Evolutionary conservation across 306 rosid species (phyloP), one percentile per base, ranked within the genome.

Genomic region (Lablab purpureus): DNA sequence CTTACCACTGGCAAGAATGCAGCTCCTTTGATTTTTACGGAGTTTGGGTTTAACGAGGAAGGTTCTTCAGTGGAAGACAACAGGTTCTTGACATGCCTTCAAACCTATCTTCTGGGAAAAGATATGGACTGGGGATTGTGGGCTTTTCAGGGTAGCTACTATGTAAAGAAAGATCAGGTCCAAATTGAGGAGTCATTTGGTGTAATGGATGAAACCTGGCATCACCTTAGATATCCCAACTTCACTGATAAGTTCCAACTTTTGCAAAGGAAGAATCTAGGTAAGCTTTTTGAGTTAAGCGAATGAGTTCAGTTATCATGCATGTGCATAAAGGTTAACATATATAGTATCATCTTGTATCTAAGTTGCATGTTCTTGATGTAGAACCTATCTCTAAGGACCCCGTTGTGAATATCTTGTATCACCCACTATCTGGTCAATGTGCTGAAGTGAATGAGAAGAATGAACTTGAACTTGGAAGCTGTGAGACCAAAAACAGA

Each of bases 121-220:
- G 94, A 90, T 68, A 0, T 90, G 80, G 94, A 90, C 41, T 90
- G 89, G 89, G 92, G 87, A 0, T 73, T 86, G 28, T 88, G 94
- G 92, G 87, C 90, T 12, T 86, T 85, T 51, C 91, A 84, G 18
- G 88, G 91, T 17, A 41, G 71, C 18, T 90, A 90, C 73, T 84
- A 86, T 59, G 13, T 78, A 1, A 88, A 82, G 25, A 81, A 56
- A 40, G 94, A 75, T 3, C 17, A 64, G 0, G 73, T 70, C 70
- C 66, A 68, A 14, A 22, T 49, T 11, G 89, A 76, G 1, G 94
- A 90, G 73, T 21, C 73, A 0, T 90, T 87, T 81, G 94, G 92
- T 49, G 67, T 90, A 3, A 14, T 90, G 62, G 87, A 85, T 77
- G 32, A 27, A 15, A 46, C 68, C n/a, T 88, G 90, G 92, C 40